These are phyloP conservation scores for Aspergillus sp. DNA, from an alignment of 2,329 filamentous ascomycete genomes.

Conservation along the genomic window DNA sequence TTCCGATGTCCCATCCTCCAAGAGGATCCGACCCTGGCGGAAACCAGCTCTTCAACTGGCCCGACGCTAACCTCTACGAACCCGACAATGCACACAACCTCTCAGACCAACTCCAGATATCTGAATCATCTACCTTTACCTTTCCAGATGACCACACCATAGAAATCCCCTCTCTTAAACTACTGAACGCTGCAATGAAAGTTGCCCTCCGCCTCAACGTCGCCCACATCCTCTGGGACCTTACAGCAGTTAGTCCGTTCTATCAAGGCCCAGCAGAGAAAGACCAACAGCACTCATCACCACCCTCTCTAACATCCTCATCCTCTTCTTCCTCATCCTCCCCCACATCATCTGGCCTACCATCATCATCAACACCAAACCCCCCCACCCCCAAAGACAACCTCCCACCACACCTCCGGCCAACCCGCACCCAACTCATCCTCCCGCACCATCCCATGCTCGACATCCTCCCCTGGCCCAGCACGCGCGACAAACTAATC, in stretches of 20 bases:
- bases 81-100: background rate
- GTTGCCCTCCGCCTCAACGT: conserved; percentile 51
- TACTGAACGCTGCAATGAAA: conserved; percentile 49
- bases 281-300: background rate
- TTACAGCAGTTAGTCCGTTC: conserved; percentile 52
- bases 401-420: conserved; percentile 51
- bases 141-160: conserved; percentile 52
- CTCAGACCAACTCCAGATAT: conserved; percentile 10
- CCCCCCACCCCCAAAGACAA: conserved; percentile 15
- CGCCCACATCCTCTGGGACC: conserved; percentile 46
- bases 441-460: conserved; percentile 59
- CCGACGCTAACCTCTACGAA: background rate
- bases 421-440: conserved; percentile 50
- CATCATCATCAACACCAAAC: background rate
- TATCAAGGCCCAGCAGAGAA: conserved; percentile 14
- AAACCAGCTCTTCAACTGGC: background rate
- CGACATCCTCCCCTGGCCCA: conserved; percentile 60
- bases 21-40: background rate
- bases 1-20: background rate
- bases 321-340: conserved; percentile 3
- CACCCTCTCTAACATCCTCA: conserved; percentile 6
- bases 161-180: conserved; percentile 48
- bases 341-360: no score
- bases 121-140: conserved; percentile 22
- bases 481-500: conserved; percentile 54